A percentile compares a stretch with the other conserved stretches of the same genome.
These are phyloP conservation scores for Geotrichum cucujoidarum DNA, from an alignment of 1,139 yeast species.

Conservation along the genomic window DNA sequence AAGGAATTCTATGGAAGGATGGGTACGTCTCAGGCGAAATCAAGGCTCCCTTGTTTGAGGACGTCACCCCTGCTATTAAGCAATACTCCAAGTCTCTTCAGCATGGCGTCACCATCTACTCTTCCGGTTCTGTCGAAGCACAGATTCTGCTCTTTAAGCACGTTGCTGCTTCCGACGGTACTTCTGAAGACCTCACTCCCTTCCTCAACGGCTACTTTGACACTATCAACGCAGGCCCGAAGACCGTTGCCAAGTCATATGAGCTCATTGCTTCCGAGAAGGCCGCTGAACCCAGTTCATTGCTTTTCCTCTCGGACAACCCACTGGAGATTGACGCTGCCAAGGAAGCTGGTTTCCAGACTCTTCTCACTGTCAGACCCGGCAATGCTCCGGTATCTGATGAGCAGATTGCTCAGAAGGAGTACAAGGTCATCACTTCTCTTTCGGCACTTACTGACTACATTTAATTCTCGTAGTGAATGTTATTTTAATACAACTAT, in stretches of 20 bases:
- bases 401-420: constrained; percentile 5
- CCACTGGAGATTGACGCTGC: constrained; percentile 57
- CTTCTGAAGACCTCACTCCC: constrained; percentile 48
- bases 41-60: constrained; percentile 70
- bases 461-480: no score
- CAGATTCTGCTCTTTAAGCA: constrained; percentile 71
- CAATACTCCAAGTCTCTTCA: constrained; percentile 31
- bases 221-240: constrained; percentile 77
- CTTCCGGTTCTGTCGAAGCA: constrained; percentile 88
- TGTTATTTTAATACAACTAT: no score
- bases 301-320: constrained; percentile 69
- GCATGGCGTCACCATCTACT: constrained; percentile 58
- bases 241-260: constrained; percentile 57
- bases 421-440: constrained; percentile 16
- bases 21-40: constrained; percentile 76
- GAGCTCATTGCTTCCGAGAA: constrained; percentile 50
- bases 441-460: no score
- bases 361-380: constrained; percentile 61
- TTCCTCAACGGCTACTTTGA: constrained; percentile 69
- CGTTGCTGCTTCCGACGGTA: constrained; percentile 40
- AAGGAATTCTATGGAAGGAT: constrained; percentile 75
- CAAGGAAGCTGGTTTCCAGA: constrained; percentile 53
- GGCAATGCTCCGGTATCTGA: constrained; percentile 59
- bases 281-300: constrained; percentile 36
- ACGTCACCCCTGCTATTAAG: constrained; percentile 59